These are phyloP conservation scores for Nemania serpens DNA, from an alignment of 2,329 filamentous ascomycete genomes.

Conservation along the genomic window DNA sequence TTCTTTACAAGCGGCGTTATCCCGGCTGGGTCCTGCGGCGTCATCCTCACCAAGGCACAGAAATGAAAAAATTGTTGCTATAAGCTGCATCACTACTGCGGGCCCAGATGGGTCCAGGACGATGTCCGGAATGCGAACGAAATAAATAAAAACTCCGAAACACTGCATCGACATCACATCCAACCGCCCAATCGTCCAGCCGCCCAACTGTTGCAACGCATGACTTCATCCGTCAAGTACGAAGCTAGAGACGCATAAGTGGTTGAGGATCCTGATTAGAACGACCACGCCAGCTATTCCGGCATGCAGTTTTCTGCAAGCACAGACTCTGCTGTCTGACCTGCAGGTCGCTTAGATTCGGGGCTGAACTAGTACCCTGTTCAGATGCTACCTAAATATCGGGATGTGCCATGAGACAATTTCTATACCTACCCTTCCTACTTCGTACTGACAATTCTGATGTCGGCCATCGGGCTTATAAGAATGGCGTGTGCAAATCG, in stretches of 20 bases:
- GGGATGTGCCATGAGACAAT: constrained; percentile 1
- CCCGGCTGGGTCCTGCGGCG: background rate
- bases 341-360: constrained; percentile 19
- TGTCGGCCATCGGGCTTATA: background rate
- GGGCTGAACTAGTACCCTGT: constrained; percentile 16
- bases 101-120: constrained; percentile 3
- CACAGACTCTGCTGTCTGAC: constrained; percentile 6
- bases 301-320: constrained; percentile 10
- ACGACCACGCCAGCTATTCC: constrained; percentile 1
- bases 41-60: background rate
- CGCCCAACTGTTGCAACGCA: constrained; percentile 2
- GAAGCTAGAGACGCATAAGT: constrained; percentile 1
- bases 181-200: constrained; percentile 5
- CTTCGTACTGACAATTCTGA: background rate
- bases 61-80: constrained; percentile 5
- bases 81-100: constrained; percentile 5
- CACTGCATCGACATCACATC: background rate
- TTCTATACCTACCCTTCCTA: background rate
- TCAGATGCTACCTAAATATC: constrained; percentile 12
- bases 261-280: background rate
- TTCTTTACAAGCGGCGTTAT: background rate
- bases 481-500: background rate
- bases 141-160: background rate
- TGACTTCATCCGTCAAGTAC: background rate
- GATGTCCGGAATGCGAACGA: background rate